A percentile compares a stretch with the other conserved stretches of the same genome.
These are phyloP conservation scores for Eucalyptus cloeziana DNA, from an alignment of 345 rosid genomes.

Conservation along the genomic window DNA sequence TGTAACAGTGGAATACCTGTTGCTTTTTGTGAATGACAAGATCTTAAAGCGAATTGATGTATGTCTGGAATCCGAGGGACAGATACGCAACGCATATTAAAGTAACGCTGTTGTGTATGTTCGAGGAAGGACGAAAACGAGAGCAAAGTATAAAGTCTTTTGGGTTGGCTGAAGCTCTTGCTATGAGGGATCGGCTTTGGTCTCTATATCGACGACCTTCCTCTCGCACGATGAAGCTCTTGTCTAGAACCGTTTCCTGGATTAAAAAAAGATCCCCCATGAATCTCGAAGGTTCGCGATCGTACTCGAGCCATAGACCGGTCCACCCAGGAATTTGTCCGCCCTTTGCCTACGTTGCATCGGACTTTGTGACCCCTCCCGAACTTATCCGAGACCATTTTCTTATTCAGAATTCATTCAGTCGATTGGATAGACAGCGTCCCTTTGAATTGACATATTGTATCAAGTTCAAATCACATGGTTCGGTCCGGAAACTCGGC, in stretches of 20 bases:
- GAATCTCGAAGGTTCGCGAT: not conserved
- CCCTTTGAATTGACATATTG: not conserved
- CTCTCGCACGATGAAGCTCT: not conserved
- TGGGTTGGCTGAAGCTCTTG: not conserved
- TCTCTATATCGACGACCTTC: not conserved
- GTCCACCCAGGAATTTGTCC: not conserved
- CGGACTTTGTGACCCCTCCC: not conserved
- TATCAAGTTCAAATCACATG: not conserved
- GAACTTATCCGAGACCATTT: not conserved
- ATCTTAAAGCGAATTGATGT: not conserved
- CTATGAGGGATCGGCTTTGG: not conserved
- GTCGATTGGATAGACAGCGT: not conserved
- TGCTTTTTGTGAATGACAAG: not conserved
- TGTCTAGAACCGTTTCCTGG: not conserved
- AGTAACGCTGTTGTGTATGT: not conserved
- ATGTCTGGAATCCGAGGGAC: not conserved
- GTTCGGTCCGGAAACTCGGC: not conserved
- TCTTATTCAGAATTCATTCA: not conserved
- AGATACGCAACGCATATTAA: not conserved
- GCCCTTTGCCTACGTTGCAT: not conserved
- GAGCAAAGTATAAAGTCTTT: not conserved
- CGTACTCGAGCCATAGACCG: not conserved
- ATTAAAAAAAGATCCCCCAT: not conserved
- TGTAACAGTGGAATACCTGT: not conserved
- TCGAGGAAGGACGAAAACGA: not conserved